A percentile compares a stretch with the other conserved stretches of the same genome.
phyloP scores from a whole-genome alignment of 257 asterid genomes.

The Mitragyna speciosa region DNA sequence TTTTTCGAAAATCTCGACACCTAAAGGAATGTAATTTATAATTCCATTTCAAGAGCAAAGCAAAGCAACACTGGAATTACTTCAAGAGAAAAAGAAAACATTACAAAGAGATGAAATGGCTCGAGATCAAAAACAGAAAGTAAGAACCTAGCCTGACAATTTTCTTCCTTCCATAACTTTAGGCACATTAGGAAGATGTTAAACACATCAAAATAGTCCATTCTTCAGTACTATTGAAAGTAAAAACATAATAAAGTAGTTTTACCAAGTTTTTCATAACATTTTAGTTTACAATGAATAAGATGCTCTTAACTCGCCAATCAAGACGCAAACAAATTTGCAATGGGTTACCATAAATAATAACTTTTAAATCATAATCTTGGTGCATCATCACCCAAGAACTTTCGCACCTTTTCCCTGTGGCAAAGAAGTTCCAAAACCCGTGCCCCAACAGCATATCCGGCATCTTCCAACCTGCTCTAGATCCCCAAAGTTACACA shows the following conservation, averaged over 20 bases:
- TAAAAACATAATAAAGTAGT: not conserved
- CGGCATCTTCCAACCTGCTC: conserved; percentile 83
- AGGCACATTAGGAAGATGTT: not conserved
- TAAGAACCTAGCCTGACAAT: not conserved
- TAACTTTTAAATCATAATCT: not conserved
- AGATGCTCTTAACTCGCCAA: not conserved
- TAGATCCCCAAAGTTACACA: conserved; percentile 3
- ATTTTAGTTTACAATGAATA: not conserved
- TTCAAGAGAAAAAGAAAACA: not conserved
- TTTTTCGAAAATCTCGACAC: not conserved
- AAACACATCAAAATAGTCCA: not conserved
- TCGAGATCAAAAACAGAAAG: not conserved
- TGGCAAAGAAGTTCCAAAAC: conserved; percentile 84
- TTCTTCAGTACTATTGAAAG: not conserved
- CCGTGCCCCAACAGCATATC: conserved; percentile 75
- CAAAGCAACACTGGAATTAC: not conserved
- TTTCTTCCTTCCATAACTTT: not conserved
- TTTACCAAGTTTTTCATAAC: not conserved
- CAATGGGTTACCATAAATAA: not conserved
- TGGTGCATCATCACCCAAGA: conserved; percentile 1
- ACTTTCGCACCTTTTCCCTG: conserved; percentile 62
- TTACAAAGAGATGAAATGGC: not conserved
- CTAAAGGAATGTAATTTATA: not conserved
- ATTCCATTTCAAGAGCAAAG: not conserved
- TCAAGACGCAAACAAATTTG: not conserved